These are phyloP conservation scores for Hygrophila difformis DNA, from an alignment of 257 asterid genomes.

Conservation along the genomic window DNA sequence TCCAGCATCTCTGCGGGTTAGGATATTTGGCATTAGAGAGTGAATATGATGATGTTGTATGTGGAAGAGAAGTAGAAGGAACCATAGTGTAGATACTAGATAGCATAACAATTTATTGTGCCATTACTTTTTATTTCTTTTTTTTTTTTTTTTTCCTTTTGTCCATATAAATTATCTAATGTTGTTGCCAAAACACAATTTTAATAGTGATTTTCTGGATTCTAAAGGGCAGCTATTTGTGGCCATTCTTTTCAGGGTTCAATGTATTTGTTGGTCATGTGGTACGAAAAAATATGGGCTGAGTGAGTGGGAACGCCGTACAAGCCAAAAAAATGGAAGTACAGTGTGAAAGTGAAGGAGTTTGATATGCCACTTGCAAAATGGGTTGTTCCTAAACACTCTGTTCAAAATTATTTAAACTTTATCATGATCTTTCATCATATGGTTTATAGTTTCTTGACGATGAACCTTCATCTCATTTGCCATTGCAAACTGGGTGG, in stretches of 20 bases:
- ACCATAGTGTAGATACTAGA: too few species aligned
- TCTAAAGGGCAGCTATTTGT: conserved; percentile 5
- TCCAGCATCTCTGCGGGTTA: too few species aligned
- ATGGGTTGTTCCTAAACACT: conserved; percentile 57
- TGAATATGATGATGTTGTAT: too few species aligned
- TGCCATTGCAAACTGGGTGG: neutral
- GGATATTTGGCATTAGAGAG: too few species aligned
- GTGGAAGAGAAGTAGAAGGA: too few species aligned
- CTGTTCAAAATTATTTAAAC: conserved; percentile 1
- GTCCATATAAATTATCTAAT: too few species aligned
- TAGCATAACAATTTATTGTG: too few species aligned
- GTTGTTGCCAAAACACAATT: too few species aligned
- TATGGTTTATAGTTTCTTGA: too few species aligned
- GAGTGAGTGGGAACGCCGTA: conserved; percentile 91
- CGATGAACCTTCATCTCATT: neutral
- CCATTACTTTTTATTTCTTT: too few species aligned
- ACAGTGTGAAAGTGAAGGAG: conserved; percentile 79
- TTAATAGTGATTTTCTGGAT: neutral
- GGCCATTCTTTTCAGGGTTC: conserved; percentile 55
- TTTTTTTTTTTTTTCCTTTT: too few species aligned
- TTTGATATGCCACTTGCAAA: conserved; percentile 55
- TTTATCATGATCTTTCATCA: too few species aligned
- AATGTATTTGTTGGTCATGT: conserved; percentile 79
- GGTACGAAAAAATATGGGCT: conserved; percentile 64
- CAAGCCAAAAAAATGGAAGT: conserved; percentile 98